Base-by-base conservation (phyloP, 73 alveolate species). In the Paramecium sonneborni region DNA sequence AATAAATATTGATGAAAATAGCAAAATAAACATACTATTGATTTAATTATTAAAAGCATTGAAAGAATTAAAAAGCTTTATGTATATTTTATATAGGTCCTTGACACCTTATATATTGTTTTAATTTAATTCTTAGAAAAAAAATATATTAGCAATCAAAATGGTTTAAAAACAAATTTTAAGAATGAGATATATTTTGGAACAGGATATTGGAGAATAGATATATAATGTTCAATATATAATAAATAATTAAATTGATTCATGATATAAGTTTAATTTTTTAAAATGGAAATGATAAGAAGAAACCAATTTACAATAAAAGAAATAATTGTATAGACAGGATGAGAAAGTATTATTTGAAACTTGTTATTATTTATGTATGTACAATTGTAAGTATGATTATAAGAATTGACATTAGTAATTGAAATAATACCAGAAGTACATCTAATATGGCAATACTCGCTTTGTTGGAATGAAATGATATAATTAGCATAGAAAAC, bases 191-290 rank as follows among this genome's bases (percentile, higher is more conserved):
- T 79, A 79, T 44, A 14, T 23, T 23, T 44, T 38, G 28, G 7
- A 38, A 9, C 11, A 79, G 3, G 74, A 46, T 21, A 8, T 37
- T 10, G 90, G 74, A 79, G 7, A 20, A 20, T 18, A 38, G 32
- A 72, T 72, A 35, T 72, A 32, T 72, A 72, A 32, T 35, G 86
- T 35, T 35, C 24, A 72, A 37, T 11, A 38, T 37, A 79, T n/a
- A 26, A 5, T 18, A 34, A 79, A 46, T 46, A 39, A 15, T 55
- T 24, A 38, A 44, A 46, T 79, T 79, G n/a, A 14, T 79, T 24
- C 41, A 79, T 46, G 90, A 79, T 79, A 79, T 79, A 3, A 41
- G n/a, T n/a, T n/a, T n/a, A n/a, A n/a, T n/a, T n/a, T n/a, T n/a
- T n/a, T n/a, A n/a, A n/a, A n/a, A n/a, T n/a, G n/a, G n/a, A n/a